Base-by-base conservation (phyloP, 2,329 filamentous ascomycete species). In the Venturiaceae sp. region DNA sequence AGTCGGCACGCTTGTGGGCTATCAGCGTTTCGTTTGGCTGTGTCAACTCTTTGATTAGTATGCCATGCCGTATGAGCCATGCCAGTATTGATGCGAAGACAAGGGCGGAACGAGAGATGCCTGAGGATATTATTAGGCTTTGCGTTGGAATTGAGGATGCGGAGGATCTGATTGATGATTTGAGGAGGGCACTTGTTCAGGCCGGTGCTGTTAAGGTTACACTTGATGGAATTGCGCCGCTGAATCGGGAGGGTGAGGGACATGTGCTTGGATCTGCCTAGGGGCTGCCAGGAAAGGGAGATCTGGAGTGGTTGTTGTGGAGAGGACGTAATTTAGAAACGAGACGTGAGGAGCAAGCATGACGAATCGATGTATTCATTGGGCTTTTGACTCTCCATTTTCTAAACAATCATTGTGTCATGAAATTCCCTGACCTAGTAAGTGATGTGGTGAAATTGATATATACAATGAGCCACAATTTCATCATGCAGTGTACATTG, bases 11-110 rank as follows among this genome's bases (percentile, higher is more conserved):
- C 63, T 78, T 99, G 33, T 99, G 90, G 85, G 91, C 88, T 34
- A 99, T 99, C 66, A 95, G 89, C 64, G 94, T 99, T 60, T 96
- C 90, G 68, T 99, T 99, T 70, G 94, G 94, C 53, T 97, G 94
- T 71, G 94, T 99, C 64, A 99, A 99, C 77, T 95, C 90, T 70
- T 77, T 99, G 71, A 99, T 99, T 74, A 96, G 92, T 76, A 96
- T 99, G 92, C 92, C 94, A 8, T 99, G 94, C 76, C 91, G 92
- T 68, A 99, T 99, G 95, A 97, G 92, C 74, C 94, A 99, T 74
- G 94, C 94, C 39, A 96, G 90, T 70, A 99, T 99, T 68, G 94
- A 97, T 69, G 89, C 91, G 60, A 95, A 96, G 77, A 97, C 92
- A 56, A 81, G 94, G 65, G 80, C 84, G 66, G 91, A 95, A 75